A percentile compares a stretch with the other conserved stretches of the same genome.
phyloP scores from a whole-genome alignment of 306 rosid species.

The Vigna radiata region DNA sequence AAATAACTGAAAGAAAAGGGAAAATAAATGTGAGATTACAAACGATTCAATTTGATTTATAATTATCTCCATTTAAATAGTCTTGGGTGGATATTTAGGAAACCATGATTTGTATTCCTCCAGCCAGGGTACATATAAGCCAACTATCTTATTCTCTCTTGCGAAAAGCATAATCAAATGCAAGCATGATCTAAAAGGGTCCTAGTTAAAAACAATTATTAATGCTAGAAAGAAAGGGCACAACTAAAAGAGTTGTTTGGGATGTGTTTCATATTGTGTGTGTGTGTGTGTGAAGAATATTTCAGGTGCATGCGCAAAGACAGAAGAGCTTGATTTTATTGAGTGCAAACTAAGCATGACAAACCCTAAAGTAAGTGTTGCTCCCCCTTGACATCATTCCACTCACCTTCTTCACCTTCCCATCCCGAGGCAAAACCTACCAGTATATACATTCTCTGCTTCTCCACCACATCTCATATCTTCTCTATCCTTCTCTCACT shows the following conservation, averaged over 20 bases:
- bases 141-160: constrained; percentile 70
- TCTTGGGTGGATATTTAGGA: constrained; percentile 7
- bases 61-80: not conserved
- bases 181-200: constrained; percentile 66
- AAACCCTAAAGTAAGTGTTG: constrained; percentile 93
- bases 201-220: constrained; percentile 57
- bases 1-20: not conserved
- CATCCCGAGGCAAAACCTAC: constrained; percentile 84
- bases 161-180: constrained; percentile 51
- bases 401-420: constrained; percentile 93
- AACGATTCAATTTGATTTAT: not conserved
- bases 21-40: not conserved
- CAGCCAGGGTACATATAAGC: constrained; percentile 61
- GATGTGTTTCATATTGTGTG: constrained; percentile 44
- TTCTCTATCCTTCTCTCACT: not conserved
- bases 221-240: constrained; percentile 62
- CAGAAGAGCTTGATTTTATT: constrained; percentile 60
- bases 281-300: constrained; percentile 67
- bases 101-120: constrained; percentile 43
- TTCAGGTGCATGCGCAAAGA: constrained; percentile 91
- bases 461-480: constrained; percentile 39
- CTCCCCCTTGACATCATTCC: constrained; percentile 95
- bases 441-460: constrained; percentile 67
- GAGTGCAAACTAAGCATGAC: constrained; percentile 95
- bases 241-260: constrained; percentile 63